Base-by-base conservation (phyloP, 1,284 basidiomycete genomes). In the Pseudomicrostroma phylloplanum region DNA sequence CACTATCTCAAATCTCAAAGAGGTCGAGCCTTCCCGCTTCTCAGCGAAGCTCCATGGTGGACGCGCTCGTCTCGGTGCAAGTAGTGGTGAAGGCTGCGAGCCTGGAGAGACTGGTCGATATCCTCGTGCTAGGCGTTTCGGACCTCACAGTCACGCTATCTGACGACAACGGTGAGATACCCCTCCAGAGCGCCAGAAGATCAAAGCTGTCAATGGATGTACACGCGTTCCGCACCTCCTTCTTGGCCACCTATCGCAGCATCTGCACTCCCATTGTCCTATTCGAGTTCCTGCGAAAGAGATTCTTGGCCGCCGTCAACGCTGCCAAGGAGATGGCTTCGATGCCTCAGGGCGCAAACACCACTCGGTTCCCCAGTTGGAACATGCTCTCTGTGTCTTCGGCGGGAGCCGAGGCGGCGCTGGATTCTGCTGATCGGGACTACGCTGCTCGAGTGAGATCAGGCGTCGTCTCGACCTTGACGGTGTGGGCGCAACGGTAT, bases 291-390 rank as follows among this genome's bases (percentile, higher is more conserved):
- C 66, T 79, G 1, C 64, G 61, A 11, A 71, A 73, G 58, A 72
- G 77, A 48, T 78, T 76, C 67, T 56, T 60, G 1, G 61, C 65
- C 8, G 77, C 77, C 2, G 65, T 74, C 58, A 70, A 64, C 3
- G 77, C 77, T 15, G 69, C 71, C 60, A 68, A 68, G 54, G 77
- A 78, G 66, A 63, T 77, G 48, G 62, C 68, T 13, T 59, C 65
- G 15, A 65, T 70, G 6, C 63, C 66, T 8, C 69, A 66, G 54
- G 70, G 61, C 55, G 68, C 65, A 21, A 64, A 68, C 36, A 64
- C 68, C 36, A 74, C 71, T 57, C 73, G 68, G 19, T 77, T 73
- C 60, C 76, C 76, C 0, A 68, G 72, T 3, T 78, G 76, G 76
- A 64, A 65, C n/a, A 53, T 61, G 19, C 56, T 66, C 59, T 59